phyloP scores from a whole-genome alignment of 352 stramenopile genomes.

The Labyrinthula sp. region DNA sequence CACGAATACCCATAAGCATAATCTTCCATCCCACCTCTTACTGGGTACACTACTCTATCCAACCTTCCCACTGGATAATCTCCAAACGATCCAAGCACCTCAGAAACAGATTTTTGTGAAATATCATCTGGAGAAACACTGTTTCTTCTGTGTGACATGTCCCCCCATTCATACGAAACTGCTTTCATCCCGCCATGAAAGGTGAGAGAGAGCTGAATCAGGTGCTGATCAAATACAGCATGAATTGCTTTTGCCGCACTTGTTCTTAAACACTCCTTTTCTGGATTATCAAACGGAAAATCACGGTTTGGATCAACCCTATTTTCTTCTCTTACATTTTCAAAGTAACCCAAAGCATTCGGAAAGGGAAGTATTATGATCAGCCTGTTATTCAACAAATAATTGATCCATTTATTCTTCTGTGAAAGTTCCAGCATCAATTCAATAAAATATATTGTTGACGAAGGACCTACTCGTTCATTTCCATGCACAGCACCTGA shows the following conservation, averaged over 20 bases:
- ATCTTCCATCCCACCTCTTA: slow-evolving; percentile 90
- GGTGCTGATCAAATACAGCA: slow-evolving; percentile 79
- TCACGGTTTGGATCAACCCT: slow-evolving; percentile 86
- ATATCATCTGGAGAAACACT: slow-evolving; percentile 41
- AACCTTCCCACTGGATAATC: slow-evolving; percentile 61
- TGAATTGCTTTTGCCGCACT: slow-evolving; percentile 83
- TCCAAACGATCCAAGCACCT: slow-evolving; percentile 42
- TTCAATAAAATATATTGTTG: slow-evolving; percentile 58
- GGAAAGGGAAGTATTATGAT: slow-evolving; percentile 60
- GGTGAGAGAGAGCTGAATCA: slow-evolving; percentile 86
- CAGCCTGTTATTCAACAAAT: slow-evolving; percentile 54
- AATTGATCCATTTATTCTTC: slow-evolving; percentile 40
- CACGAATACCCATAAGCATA: slow-evolving; percentile 75
- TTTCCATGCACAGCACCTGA: slow-evolving; percentile 84
- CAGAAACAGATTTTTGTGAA: slow-evolving; percentile 41
- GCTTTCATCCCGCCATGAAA: slow-evolving; percentile 81
- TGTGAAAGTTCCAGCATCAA: slow-evolving; percentile 44
- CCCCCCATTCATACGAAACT: slow-evolving; percentile 91
- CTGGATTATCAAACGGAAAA: slow-evolving; percentile 53
- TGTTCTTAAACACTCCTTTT: slow-evolving; percentile 70
- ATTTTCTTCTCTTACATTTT: slow-evolving; percentile 53
- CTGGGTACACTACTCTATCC: slow-evolving; percentile 86
- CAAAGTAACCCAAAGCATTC: slow-evolving; percentile 73
- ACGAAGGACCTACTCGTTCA: slow-evolving; percentile 68
- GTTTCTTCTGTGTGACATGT: slow-evolving; percentile 46